A percentile compares a stretch with the other conserved stretches of the same genome.
phyloP scores from a whole-genome alignment of 106 monocot species.

The Triglochin maritima region DNA sequence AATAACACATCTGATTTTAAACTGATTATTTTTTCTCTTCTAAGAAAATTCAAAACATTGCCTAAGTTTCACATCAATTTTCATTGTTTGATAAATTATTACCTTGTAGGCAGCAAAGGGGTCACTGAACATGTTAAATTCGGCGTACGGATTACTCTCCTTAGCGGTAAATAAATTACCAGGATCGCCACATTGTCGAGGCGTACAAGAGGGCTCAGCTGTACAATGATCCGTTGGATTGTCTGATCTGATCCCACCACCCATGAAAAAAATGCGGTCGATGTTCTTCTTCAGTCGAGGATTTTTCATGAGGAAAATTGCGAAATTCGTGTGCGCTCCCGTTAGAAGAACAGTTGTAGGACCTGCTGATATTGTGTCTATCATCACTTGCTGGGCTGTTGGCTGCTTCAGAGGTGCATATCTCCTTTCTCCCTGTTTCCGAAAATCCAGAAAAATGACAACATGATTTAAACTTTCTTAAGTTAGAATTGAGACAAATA shows the following conservation, averaged over 20 bases:
- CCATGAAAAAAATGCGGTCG: slow-evolving; percentile 84
- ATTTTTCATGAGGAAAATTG: slow-evolving; percentile 72
- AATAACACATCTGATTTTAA: too few species aligned
- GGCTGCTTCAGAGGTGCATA: slow-evolving; percentile 61
- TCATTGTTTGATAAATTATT: background rate
- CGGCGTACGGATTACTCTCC: slow-evolving; percentile 65
- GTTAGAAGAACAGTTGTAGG: slow-evolving; percentile 55
- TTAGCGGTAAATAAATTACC: slow-evolving; percentile 64
- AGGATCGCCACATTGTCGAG: slow-evolving; percentile 57
- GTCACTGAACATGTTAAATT: slow-evolving; percentile 82
- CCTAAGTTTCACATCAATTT: background rate
- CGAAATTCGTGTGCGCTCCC: slow-evolving; percentile 76
- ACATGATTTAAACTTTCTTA: background rate
- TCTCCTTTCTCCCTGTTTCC: slow-evolving; percentile 51
- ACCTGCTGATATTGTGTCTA: slow-evolving; percentile 57
- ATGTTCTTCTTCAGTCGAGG: slow-evolving; percentile 73
- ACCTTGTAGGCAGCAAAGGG: slow-evolving; percentile 97
- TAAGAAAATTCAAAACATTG: background rate
- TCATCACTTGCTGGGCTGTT: slow-evolving; percentile 73
- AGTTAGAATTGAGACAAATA: background rate
- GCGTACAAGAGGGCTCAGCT: slow-evolving; percentile 22
- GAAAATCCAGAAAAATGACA: background rate
- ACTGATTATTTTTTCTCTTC: too few species aligned
- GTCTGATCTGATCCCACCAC: slow-evolving; percentile 66
- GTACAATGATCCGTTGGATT: slow-evolving; percentile 82